Evolutionary conservation across 768 basidiomycete species (phyloP), one percentile per base, ranked within the genome.

Genomic region (Auricularia heimuer): DNA sequence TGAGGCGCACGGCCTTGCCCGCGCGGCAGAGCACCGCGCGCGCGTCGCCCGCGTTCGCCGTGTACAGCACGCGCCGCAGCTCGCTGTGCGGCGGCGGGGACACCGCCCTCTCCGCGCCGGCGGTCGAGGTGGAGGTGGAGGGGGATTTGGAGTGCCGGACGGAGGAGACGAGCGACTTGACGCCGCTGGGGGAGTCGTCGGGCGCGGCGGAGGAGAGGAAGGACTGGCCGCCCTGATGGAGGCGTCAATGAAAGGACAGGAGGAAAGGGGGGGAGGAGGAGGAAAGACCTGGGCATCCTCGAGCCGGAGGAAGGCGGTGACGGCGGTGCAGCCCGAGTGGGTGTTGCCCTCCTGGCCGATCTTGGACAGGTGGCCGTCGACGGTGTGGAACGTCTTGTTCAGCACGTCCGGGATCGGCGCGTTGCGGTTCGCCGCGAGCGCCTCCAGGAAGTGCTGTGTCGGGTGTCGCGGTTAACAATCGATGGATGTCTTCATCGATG

Each of bases 291-390:
- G 78, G 1, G 77, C 79, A 69, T 94, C 93, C 76, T 99, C 97
- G 65, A 98, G 77, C 14, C 97, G 89, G 63, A 99, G 82, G 76
- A 98, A 96, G 2, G 94, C 94, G 34, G 92, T 94, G 42, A 97
- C 97, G 3, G 92, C 97, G 3, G 97, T 99, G 72, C 96, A 98
- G 1, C 97, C 97, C 6, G 92, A 94, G 71, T 96, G 93, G 61
- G 96, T 94, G 75, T 92, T 94, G 69, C 92, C 93, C 47, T 89
- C 86, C 71, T 90, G 89, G 64, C 94, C 88, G 71, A 98, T 86
- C 60, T 81, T 83, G 18, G 93, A 94, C 37, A 99, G 82, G 65
- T 83, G 81, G 60, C 78, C 82, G 72, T 99, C 97, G 65, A 98
- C 97, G 47, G 85, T 82, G 75, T 97, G 94, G 79, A 98, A 99